Conservation (phyloP, 225 moss, liverwort and hornwort genomes). For the Marchantia polymorpha region DNA sequence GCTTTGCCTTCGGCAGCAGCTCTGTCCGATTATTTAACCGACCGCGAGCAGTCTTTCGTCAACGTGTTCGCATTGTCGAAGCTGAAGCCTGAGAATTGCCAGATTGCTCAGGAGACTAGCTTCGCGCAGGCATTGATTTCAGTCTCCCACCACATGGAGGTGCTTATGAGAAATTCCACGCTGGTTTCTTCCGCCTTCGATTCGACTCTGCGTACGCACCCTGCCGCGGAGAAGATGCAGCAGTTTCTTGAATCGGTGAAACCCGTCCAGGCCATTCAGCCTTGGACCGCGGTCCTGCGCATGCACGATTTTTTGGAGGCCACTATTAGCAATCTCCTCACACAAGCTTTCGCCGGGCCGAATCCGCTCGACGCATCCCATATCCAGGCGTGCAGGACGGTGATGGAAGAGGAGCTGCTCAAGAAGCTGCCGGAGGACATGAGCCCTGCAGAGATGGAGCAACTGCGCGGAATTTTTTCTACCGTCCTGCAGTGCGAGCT, state of each 20-base stretch:
- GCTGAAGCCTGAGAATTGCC: not conserved
- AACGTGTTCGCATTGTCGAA: not conserved
- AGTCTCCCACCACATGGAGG: constrained; percentile 2
- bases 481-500: constrained; percentile 31
- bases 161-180: constrained; percentile 9
- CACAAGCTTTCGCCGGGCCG: constrained; percentile 5
- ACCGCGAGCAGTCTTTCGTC: not conserved
- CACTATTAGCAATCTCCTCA: not conserved
- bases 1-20: not conserved
- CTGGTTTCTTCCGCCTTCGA: not conserved
- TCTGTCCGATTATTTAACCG: constrained; percentile 7
- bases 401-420: constrained; percentile 34
- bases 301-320: constrained; percentile 32
- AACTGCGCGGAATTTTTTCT: constrained; percentile 25
- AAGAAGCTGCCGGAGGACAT: constrained; percentile 26
- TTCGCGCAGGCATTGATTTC: not conserved
- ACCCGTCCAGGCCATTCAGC: constrained; percentile 14
- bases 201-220: constrained; percentile 10
- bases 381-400: constrained; percentile 26
- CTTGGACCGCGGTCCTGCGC: constrained; percentile 35
- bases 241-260: constrained; percentile 28
- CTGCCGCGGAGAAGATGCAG: constrained; percentile 28
- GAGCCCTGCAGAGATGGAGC: constrained; percentile 21
- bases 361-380: constrained; percentile 29
- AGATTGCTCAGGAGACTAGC: not conserved